These are phyloP conservation scores for Tolypocladium endophyticum DNA, from an alignment of 2,329 filamentous ascomycete species.

Conservation along the genomic window DNA sequence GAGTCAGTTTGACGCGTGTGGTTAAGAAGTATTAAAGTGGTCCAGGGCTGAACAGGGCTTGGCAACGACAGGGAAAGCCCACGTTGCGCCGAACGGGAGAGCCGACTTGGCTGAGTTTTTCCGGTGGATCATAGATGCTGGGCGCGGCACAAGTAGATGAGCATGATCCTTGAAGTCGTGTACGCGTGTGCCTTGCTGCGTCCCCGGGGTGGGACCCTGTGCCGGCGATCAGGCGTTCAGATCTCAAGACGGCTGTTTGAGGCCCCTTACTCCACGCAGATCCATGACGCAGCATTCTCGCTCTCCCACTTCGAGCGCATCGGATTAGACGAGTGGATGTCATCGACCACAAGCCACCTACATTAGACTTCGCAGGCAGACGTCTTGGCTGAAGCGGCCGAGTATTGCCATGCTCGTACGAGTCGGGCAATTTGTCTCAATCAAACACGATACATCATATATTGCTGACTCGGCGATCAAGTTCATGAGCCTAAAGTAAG, in stretches of 20 bases:
- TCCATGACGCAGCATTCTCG: neutral
- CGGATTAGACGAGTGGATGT: neutral
- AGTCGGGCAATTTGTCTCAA: too few relatives aligned
- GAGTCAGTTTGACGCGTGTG: neutral
- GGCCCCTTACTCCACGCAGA: neutral
- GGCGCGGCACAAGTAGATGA: neutral
- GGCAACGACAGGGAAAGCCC: neutral
- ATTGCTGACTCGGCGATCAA: too few relatives aligned
- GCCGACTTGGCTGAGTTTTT: neutral
- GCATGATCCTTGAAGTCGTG: neutral
- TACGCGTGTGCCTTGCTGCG: neutral
- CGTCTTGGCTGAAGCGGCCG: neutral
- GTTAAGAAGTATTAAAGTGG: too few relatives aligned
- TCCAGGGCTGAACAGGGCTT: neutral
- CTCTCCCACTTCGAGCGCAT: neutral
- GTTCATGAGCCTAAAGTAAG: too few relatives aligned
- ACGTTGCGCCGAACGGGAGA: neutral
- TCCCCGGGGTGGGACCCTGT: neutral
- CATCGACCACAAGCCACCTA: neutral
- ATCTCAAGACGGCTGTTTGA: neutral
- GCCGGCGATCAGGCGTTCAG: neutral
- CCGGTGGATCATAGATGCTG: neutral
- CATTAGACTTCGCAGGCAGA: too few relatives aligned
- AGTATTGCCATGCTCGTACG: too few relatives aligned
- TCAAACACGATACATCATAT: too few relatives aligned